Base-by-base conservation (phyloP, 176 grass and related monocot species). In the Ananas comosus region DNA sequence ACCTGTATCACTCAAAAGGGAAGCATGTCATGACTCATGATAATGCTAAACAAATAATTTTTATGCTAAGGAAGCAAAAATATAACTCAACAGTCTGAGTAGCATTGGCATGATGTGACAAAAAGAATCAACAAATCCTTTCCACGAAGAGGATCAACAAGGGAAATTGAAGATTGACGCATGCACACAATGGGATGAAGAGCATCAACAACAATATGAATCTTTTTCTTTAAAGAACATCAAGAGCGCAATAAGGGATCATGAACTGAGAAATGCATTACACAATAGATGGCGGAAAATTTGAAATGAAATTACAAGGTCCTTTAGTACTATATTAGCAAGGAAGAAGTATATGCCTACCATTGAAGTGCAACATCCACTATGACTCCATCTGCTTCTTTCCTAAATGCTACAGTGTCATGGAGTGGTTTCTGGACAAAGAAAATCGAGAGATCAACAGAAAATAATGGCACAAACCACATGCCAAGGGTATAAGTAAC, bases 361-460 rank as follows among this genome's bases (percentile, higher is more conserved):
- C 94, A 97, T 74, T 97, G 94, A 81, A 97, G 86, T 27, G 94
- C 91, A 64, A 90, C 86, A 73, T 97, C 89, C 42, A 97, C 86
- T 13, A 65, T 86, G 69, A 92, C 77, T 72, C 89, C 94, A 85
- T 83, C 89, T 74, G 79, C 73, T 72, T 80, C 82, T 75, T 85
- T 87, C 78, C 72, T 85, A 73, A 90, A 97, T 21, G 80, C 78
- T 72, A 97, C 83, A 49, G 84, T 85, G 71, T 97, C 83, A 73
- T 97, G 94, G 59, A 97, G 82, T 4, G 86, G 77, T 74, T 81
- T 92, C 94, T 97, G 72, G 22, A 17, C 65, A 42, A 7, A 42
- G 33, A 42, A 42, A 42, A 42, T 42, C 33, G 70, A 78, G 48
- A 58, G 80, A 81, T 8, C 72, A 80, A 24, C n/a, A 77, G 65